Evolutionary conservation across 75 land plant species (phyloP).

Genomic region (Chamaecyparis obtusa): DNA sequence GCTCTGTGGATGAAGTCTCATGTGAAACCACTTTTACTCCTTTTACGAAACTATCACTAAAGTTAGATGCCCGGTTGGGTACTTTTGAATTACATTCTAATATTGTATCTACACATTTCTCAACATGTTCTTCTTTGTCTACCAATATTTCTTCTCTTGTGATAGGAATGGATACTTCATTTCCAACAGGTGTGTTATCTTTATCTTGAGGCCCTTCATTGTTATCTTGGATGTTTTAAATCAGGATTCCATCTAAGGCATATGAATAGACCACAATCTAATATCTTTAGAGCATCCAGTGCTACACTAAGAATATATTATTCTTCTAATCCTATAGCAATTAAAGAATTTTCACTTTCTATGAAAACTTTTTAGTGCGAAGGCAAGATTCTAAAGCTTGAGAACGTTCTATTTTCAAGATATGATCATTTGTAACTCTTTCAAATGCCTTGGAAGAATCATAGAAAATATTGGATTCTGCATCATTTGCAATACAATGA

Average conservation of each 20-base stretch:
- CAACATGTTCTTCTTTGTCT: background rate
- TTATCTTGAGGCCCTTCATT: background rate
- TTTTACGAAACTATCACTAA: background rate
- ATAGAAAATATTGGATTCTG: background rate
- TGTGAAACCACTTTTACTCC: background rate
- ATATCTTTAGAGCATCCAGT: background rate
- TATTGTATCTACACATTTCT: background rate
- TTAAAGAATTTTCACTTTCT: slow-evolving; percentile 3
- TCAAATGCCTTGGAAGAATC: background rate
- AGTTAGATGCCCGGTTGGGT: background rate
- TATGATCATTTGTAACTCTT: background rate
- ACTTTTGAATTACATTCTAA: background rate
- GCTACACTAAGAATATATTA: background rate
- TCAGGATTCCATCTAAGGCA: background rate
- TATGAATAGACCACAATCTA: background rate
- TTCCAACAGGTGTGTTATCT: background rate
- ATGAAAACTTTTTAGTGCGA: background rate
- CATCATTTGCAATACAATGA: slow-evolving; percentile 5
- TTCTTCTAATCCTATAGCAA: background rate
- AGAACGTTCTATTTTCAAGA: background rate
- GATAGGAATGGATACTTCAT: background rate
- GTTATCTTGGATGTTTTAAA: background rate
- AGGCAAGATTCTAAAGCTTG: background rate
- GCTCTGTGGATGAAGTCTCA: background rate
- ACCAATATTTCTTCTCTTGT: background rate